Evolutionary conservation across 2,329 filamentous ascomycete species (phyloP), one percentile per base, ranked within the genome.

Genomic region (Cladophialophora exuberans): DNA sequence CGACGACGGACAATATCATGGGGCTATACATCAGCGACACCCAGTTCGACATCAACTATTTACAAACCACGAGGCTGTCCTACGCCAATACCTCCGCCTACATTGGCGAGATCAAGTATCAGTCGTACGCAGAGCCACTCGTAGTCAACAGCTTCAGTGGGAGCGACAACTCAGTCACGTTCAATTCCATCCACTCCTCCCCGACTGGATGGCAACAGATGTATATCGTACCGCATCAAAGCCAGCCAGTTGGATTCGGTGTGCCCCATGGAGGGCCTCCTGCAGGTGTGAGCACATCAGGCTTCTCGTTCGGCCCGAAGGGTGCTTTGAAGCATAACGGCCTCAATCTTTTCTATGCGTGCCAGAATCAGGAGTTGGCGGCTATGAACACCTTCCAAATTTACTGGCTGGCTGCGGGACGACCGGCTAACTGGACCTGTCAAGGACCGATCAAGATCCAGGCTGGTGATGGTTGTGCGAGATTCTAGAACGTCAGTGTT

Each of bases 1-100:
- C 9, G 25, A 13, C 11, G 13, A 18, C n/a, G 26, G 38, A 44
- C 38, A 31, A 23, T 11, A 51, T 30, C 10, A 51, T 51, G 11
- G 48, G 23, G 6, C 38, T 51, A 7, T 51, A 18, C 36, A 15
- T 51, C 18, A 17, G 35, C 26, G 48, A 28, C 9, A 31, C 36
- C 3, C 30, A 43, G 9, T 57, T 57, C 43, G 43, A 57, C 54
- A 49, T 57, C 48, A 39, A 43, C 20, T 44, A 57, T 15, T 22
- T 57, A 25, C 54, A 53, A 31, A 52, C 49, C 13, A 45, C 39
- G 38, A 41, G 41, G n/a, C n/a, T 59, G 9, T 54, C 44, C 6
- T 55, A 59, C 42, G 56, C 56, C 39, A 59, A 59, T 47, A 47
- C 31, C 6, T 59, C 56, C 3, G 56, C 52, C 26, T 55, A 59